Base-by-base conservation (phyloP, 116 monocot species). In the Dioscorea cayenensis region DNA sequence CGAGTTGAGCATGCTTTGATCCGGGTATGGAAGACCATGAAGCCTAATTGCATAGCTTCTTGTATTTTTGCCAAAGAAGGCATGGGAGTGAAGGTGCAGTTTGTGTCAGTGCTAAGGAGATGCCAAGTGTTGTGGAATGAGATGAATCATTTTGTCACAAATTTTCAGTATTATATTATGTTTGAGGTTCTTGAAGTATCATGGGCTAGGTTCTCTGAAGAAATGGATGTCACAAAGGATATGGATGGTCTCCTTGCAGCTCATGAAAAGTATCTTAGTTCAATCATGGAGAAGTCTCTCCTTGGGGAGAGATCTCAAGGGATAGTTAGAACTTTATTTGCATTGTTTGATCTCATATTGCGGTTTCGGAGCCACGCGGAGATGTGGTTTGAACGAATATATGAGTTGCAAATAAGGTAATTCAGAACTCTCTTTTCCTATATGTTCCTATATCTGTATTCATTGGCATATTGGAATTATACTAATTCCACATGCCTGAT, bases 181-280 rank as follows among this genome's bases (percentile, higher is more conserved):
- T 94, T 99, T 84, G 94, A 99, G 74, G 99, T 99, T 51, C 87
- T 94, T 66, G 99, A 99, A 65, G 84, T 91, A n/a, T 94, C 99
- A 20, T 99, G 99, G 99, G 90, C 89, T 28, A 77, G 70, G 32
- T 99, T 99, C 67, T 83, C 78, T 5, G 85, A 99, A 36, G 99
- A 89, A 77, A 99, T 99, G 99, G 87, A 99, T 77, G 66, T 81
- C 12, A 83, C 94, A 38, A 99, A 82, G 65, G 99, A 99, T 84
- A 75, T 99, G 59, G 99, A 99, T 79, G 87, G 89, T 77, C 87
- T 99, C 12, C 87, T 99, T 32, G 71, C 77, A 49, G 99, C 94
- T 27, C 99, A 99, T 74, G 94, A 99, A 21, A 99, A 89, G 79
- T 99, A 99, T 73, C 79, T 99, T 2, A 68, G 67, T 63, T 94